Conservation (phyloP, 2,329 filamentous ascomycete species). For the Lomentospora prolificans region DNA sequence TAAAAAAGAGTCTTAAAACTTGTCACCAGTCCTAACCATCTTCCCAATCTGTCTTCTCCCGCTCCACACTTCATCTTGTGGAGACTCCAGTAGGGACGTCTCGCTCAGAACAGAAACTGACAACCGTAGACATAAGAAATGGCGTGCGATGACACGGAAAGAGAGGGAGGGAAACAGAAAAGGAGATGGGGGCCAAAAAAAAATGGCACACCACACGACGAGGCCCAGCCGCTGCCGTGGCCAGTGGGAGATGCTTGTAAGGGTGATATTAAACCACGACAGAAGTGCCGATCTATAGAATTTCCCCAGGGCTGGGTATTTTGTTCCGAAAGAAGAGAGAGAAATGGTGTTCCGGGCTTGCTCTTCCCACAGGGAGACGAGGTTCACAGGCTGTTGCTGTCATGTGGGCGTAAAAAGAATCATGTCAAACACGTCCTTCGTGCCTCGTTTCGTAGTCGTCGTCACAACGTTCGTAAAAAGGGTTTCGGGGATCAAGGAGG, state of each 20-base stretch:
- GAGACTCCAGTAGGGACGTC: too few relatives aligned
- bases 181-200: constrained; percentile 6
- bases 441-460: constrained; percentile 5
- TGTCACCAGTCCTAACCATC: not conserved
- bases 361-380: not conserved
- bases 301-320: not conserved
- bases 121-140: not conserved
- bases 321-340: not conserved
- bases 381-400: not conserved
- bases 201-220: not conserved
- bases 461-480: not conserved
- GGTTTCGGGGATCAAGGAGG: not conserved
- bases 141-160: constrained; percentile 2
- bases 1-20: not conserved
- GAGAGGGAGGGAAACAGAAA: not conserved
- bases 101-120: too few relatives aligned
- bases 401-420: not conserved
- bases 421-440: constrained; percentile 7
- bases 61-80: too few relatives aligned
- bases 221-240: constrained; percentile 1
- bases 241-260: not conserved
- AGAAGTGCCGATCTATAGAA: not conserved
- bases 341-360: not conserved
- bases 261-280: constrained; percentile 2
- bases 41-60: not conserved